A percentile compares a stretch with the other conserved stretches of the same genome.
Conservation (phyloP, 148 eudicot genomes). For the Silene latifolia region DNA sequence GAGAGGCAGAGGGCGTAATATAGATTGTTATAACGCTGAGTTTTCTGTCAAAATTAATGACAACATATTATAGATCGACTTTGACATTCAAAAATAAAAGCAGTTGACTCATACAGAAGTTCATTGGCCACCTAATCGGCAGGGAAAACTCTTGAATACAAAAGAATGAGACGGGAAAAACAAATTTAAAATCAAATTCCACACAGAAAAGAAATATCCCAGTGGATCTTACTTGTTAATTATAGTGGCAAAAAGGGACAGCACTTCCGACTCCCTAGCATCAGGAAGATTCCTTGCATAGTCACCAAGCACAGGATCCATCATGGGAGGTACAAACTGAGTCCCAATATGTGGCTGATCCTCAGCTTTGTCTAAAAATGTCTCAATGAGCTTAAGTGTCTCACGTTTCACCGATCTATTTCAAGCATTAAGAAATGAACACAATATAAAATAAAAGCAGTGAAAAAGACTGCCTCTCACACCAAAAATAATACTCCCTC, state of each 20-base stretch:
- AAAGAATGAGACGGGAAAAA: not conserved
- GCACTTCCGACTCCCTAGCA: constrained; percentile 98
- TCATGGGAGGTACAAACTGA: constrained; percentile 99
- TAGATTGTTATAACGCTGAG: not conserved
- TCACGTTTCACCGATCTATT: constrained; percentile 95
- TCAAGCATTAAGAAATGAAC: constrained; percentile 11
- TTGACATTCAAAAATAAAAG: not conserved
- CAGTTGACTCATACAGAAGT: not conserved
- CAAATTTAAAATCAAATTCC: not conserved
- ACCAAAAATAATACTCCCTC: not conserved
- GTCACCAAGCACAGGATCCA: constrained; percentile 98
- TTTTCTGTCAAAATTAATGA: not conserved
- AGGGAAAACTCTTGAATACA: not conserved
- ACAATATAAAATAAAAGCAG: not conserved
- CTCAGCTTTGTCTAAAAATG: constrained; percentile 97
- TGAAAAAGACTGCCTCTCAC: not conserved
- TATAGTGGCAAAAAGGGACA: constrained; percentile 92
- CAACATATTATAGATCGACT: not conserved
- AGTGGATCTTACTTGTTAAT: constrained; percentile 71
- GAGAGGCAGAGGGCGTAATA: not conserved
- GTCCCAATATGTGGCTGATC: constrained; percentile 92
- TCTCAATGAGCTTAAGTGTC: constrained; percentile 92
- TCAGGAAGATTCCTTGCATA: constrained; percentile 96
- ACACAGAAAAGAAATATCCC: too few species aligned
- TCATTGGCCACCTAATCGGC: not conserved